These are phyloP conservation scores for Datisca glomerata DNA, from an alignment of 306 rosid species.

Conservation along the genomic window DNA sequence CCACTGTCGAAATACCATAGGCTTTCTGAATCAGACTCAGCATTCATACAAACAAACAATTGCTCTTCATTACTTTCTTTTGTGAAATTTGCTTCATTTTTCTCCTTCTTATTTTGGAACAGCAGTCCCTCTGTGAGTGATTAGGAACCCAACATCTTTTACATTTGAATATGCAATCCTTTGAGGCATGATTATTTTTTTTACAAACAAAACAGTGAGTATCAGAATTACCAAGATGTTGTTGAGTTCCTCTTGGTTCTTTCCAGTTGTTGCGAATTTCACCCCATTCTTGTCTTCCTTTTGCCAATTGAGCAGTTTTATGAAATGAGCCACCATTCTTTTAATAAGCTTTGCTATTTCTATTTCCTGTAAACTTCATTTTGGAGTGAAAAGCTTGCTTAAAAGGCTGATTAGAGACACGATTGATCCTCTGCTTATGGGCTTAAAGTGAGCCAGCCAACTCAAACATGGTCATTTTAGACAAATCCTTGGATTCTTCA, in stretches of 20 bases:
- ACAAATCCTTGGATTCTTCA: conserved; percentile 1
- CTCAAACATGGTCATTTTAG: background rate
- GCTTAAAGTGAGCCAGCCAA: background rate
- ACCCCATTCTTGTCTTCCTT: background rate
- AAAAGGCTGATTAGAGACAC: background rate
- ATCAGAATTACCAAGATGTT: too few relatives aligned
- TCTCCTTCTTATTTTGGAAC: background rate
- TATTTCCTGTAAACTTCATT: background rate
- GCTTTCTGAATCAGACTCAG: background rate
- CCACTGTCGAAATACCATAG: background rate
- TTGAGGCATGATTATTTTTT: background rate
- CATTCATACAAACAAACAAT: background rate
- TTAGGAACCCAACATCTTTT: background rate
- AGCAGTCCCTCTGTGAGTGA: background rate
- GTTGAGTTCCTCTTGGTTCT: background rate
- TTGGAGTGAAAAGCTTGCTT: conserved; percentile 1
- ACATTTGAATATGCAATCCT: background rate
- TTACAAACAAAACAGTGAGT: too few relatives aligned
- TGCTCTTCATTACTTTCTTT: background rate
- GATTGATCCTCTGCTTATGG: background rate
- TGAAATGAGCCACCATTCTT: background rate
- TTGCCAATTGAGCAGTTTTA: background rate
- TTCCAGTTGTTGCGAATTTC: background rate
- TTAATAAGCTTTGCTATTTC: too few relatives aligned
- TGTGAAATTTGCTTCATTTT: background rate